These are phyloP conservation scores for Spergularia marina DNA, from an alignment of 148 eudicot genomes.

Conservation along the genomic window DNA sequence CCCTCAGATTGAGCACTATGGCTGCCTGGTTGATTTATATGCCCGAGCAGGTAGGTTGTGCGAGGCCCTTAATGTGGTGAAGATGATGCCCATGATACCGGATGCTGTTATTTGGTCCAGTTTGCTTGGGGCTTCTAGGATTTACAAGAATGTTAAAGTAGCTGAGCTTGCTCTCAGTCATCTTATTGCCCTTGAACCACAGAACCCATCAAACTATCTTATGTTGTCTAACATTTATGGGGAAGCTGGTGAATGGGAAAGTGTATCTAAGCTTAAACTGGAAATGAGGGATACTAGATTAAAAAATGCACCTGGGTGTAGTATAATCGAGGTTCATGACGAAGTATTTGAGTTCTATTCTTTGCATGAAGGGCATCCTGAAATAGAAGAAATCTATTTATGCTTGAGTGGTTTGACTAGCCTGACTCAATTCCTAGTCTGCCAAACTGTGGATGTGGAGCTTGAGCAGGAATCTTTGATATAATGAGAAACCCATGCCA, in stretches of 20 bases:
- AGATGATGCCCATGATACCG: conserved; percentile 58
- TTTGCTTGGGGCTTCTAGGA: conserved; percentile 69
- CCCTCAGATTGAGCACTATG: conserved; percentile 78
- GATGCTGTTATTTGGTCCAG: conserved; percentile 69
- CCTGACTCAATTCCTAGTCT: conserved; percentile 25
- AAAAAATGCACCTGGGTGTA: conserved; percentile 59
- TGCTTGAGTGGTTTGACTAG: conserved; percentile 46
- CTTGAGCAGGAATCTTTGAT: conserved; percentile 19
- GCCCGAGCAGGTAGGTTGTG: conserved; percentile 61
- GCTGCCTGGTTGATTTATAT: conserved; percentile 65
- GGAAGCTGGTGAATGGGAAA: conserved; percentile 58
- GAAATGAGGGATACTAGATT: conserved; percentile 62
- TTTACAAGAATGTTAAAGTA: conserved; percentile 56
- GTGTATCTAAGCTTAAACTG: conserved; percentile 48
- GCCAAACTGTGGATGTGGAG: conserved; percentile 29
- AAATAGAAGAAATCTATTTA: conserved; percentile 43
- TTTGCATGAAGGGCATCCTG: conserved; percentile 61
- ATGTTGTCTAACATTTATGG: conserved; percentile 62
- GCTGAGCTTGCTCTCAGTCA: conserved; percentile 61
- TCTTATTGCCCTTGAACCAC: conserved; percentile 61
- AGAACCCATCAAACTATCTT: conserved; percentile 63
- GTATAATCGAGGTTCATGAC: conserved; percentile 57
- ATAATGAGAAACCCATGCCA: neutral
- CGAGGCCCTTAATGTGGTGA: conserved; percentile 57
- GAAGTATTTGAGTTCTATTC: conserved; percentile 54